phyloP scores from a whole-genome alignment of 1,284 basidiomycete species.

The Athelia sp. region DNA sequence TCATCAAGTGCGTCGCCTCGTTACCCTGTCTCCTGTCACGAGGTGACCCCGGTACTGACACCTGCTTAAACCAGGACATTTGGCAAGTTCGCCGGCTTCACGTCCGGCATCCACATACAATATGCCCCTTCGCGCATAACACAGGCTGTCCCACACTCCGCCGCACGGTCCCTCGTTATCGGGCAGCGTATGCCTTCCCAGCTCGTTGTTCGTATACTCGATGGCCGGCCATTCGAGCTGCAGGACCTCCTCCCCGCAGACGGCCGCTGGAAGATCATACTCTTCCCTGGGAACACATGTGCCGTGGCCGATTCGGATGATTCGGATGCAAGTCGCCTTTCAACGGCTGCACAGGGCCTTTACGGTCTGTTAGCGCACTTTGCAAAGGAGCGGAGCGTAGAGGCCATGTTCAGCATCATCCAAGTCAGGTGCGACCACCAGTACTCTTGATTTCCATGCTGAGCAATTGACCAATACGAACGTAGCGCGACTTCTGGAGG shows the following conservation, averaged over 20 bases:
- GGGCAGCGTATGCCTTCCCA: conserved; percentile 61
- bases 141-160: conserved; percentile 35
- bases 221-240: conserved; percentile 57
- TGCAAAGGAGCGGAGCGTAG: conserved; percentile 37
- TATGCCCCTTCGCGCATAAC: conserved; percentile 54
- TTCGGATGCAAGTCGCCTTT: conserved; percentile 12
- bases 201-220: conserved; percentile 57
- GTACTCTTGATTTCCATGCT: too few species aligned
- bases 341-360: conserved; percentile 20
- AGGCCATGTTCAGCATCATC: conserved; percentile 53
- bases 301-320: conserved; percentile 33
- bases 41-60: too few species aligned
- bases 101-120: conserved; percentile 61
- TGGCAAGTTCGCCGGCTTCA: conserved; percentile 54
- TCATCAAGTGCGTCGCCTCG: conserved; percentile 42
- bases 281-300: conserved; percentile 58
- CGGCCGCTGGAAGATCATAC: conserved; percentile 66
- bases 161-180: conserved; percentile 42
- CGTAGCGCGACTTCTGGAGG: conserved; percentile 29
- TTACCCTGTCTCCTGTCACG: not conserved
- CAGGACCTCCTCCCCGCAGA: conserved; percentile 69
- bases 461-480: conserved; percentile 17
- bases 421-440: conserved; percentile 45
- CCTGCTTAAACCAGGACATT: conserved; percentile 45
- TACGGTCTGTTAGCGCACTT: conserved; percentile 56